Evolutionary conservation across 345 rosid species (phyloP).

Genomic region (Ceriops zippeliana): DNA sequence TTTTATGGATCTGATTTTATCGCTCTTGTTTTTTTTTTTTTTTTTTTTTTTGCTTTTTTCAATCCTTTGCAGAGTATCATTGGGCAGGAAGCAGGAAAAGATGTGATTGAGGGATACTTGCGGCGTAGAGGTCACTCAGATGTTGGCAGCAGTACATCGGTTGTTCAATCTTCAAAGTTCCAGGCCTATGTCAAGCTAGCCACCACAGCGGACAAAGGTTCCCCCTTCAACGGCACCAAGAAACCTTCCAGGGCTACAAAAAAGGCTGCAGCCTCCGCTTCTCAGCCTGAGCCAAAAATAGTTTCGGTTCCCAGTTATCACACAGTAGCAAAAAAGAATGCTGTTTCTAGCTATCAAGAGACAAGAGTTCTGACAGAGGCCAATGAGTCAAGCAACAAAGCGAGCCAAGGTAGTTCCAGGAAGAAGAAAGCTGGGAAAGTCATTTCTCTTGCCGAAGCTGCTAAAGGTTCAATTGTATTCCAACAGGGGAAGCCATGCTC

Average conservation of each 20-base stretch:
- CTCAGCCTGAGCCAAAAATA: constrained; percentile 25
- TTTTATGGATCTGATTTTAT: constrained; percentile 7
- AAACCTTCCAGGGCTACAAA: constrained; percentile 46
- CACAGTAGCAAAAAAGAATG: constrained; percentile 27
- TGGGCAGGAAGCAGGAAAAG: constrained; percentile 65
- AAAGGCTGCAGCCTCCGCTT: constrained; percentile 30
- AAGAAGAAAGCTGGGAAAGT: constrained; percentile 89
- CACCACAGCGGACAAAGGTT: constrained; percentile 37
- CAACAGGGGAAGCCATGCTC: constrained; percentile 91
- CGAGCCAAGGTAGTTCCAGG: constrained; percentile 46
- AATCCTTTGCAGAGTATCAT: constrained; percentile 60
- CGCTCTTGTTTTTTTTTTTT: background rate
- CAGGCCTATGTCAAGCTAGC: constrained; percentile 76
- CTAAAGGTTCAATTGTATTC: constrained; percentile 88
- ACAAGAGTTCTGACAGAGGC: constrained; percentile 18
- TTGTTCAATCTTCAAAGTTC: constrained; percentile 44
- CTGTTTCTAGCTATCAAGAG: constrained; percentile 30
- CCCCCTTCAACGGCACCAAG: constrained; percentile 38
- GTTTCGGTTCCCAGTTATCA: constrained; percentile 24
- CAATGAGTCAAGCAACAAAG: constrained; percentile 32
- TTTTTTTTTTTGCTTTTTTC: too few relatives aligned
- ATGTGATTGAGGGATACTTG: constrained; percentile 72
- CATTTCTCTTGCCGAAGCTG: constrained; percentile 86
- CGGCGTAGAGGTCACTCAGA: constrained; percentile 58
- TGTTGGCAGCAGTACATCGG: constrained; percentile 30